Conservation (phyloP, 2,329 filamentous ascomycete species). For the Chrysoporthe puriensis region DNA sequence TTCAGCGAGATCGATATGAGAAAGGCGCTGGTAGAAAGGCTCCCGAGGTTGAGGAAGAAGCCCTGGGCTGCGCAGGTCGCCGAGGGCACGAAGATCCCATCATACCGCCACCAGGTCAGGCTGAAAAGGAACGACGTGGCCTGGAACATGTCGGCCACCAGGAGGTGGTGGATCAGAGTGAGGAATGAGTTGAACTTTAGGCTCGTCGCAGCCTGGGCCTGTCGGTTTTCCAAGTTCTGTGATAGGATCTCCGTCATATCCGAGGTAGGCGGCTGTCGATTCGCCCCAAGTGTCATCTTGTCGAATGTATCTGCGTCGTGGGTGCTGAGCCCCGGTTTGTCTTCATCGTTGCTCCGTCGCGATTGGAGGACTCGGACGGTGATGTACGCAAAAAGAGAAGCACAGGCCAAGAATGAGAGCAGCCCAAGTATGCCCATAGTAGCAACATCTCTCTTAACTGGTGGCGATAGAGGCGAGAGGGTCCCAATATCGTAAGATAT, state of each 20-base stretch:
- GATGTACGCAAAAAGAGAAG: neutral
- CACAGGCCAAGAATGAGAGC: neutral
- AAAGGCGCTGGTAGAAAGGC: conserved; percentile 68
- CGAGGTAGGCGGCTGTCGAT: neutral
- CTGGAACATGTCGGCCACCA: conserved; percentile 71
- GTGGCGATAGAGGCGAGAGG: neutral
- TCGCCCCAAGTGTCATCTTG: conserved; percentile 4
- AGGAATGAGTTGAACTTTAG: conserved; percentile 65
- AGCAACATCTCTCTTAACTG: neutral
- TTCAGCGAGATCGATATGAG: conserved; percentile 68
- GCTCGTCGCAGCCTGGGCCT: neutral
- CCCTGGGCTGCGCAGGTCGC: conserved; percentile 65
- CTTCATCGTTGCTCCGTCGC: neutral
- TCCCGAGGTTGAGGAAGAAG: conserved; percentile 68
- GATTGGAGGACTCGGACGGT: neutral
- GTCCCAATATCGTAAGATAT: neutral
- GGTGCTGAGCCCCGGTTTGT: neutral
- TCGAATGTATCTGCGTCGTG: conserved; percentile 1
- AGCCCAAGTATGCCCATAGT: neutral
- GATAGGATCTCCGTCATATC: neutral
- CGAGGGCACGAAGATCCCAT: conserved; percentile 58
- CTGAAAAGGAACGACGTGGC: conserved; percentile 67
- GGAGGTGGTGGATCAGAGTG: conserved; percentile 69
- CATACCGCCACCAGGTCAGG: conserved; percentile 57
- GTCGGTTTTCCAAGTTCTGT: neutral